Evolutionary conservation across 129 eudicot genomes (phyloP).

Genomic region (Artemisia annua): DNA sequence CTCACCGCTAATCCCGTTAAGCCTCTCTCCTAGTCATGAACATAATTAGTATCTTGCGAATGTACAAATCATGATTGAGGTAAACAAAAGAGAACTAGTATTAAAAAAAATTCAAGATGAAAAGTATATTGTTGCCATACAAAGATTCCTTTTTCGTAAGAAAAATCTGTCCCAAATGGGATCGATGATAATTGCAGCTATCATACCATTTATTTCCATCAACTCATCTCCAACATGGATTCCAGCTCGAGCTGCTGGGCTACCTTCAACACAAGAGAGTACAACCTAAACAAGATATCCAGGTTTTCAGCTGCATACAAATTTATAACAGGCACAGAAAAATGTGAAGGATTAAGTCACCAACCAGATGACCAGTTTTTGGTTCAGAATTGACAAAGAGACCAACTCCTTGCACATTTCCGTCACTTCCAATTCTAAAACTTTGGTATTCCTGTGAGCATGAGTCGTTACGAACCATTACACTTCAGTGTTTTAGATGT

Average conservation of each 20-base stretch:
- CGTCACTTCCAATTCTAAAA: constrained; percentile 93
- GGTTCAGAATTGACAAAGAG: constrained; percentile 77
- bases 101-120: neutral
- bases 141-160: constrained; percentile 5
- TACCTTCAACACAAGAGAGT: constrained; percentile 78
- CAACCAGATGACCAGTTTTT: constrained; percentile 80
- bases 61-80: neutral
- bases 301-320: neutral
- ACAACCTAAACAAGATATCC: constrained; percentile 55
- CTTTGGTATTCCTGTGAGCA: constrained; percentile 83
- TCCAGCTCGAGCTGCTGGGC: constrained; percentile 99
- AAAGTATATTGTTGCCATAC: neutral
- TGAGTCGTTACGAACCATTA: constrained; percentile 11
- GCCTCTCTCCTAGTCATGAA: constrained; percentile 63
- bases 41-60: constrained; percentile 16
- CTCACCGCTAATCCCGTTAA: constrained; percentile 83
- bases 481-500: neutral
- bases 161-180: neutral
- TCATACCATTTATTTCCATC: constrained; percentile 79
- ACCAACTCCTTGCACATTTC: constrained; percentile 97
- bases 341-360: constrained; percentile 25
- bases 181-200: neutral
- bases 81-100: neutral
- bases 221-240: constrained; percentile 94
- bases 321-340: neutral